Evolutionary conservation across 2,329 filamentous ascomycete genomes (phyloP), one percentile per base, ranked within the genome.

Genomic region (Cryoendolithus antarcticus): DNA sequence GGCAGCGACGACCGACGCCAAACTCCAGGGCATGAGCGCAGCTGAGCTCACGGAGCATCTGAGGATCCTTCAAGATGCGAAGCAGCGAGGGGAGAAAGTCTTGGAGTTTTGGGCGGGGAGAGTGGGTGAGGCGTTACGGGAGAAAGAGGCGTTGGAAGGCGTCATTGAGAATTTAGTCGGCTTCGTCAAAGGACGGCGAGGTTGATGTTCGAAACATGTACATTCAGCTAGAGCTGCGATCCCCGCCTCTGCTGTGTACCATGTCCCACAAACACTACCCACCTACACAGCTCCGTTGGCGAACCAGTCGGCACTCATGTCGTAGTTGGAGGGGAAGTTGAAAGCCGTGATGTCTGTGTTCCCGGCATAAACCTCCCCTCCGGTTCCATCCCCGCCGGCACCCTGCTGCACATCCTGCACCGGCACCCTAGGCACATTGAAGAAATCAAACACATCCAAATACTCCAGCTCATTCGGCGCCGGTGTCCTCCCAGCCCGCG

Each of bases 131-230:
- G 85, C 89, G 52, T 66, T 93, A 47, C 84, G 84, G 31, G 89
- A 96, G 57, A 80, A 91, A 50, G 89, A 95, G 58, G 85, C 86
- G 2, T 91, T 95, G 59, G 89, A 96, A 58, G 86, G 86, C 1
- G 89, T 96, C 10, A 95, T 96, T 70, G 89, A 94, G 64, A 95
- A 94, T 60, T 62, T 96, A 48, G 89, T 95, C 32, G 58, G 57
- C 3, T 60, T 59, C 38, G 58, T 61, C 27, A 91, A 86, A 60
- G 86, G 59, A 85, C 88, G 64, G 77, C 86, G 41, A 36, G 47
- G 51, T 21, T 44, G 47, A 9, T 42, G 31, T 27, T 27, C 6
- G 24, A 27, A 8, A 7, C 7, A 27, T 27, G 24, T 27, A 8
- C 24, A 27, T 27, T 8, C 7, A 27, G 24, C 24, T 27, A 27